Percentiles rank a stretch among this genome's conserved stretches.
Conservation (phyloP, 345 rosid species). For the Aethionema arabicum region DNA sequence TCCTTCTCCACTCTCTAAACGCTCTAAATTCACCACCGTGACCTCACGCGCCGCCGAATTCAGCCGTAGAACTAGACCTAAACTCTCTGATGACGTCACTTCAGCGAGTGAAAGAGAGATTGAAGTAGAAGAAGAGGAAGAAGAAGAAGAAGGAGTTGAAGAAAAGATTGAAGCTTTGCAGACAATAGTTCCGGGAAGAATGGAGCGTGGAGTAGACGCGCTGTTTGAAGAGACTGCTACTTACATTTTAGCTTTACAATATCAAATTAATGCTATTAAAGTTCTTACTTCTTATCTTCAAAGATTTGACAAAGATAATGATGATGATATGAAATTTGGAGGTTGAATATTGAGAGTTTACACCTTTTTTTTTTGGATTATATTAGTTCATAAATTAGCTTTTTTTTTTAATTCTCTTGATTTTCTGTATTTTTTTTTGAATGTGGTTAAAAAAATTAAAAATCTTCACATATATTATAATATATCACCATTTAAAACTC, state of each 20-base stretch:
- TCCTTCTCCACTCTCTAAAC: constrained; percentile 25
- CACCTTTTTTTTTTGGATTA: constrained; percentile 14
- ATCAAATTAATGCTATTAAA: constrained; percentile 60
- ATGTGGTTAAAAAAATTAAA: not conserved
- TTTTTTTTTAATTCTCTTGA: not conserved
- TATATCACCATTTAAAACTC: too few species aligned
- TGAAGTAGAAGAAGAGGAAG: constrained; percentile 32
- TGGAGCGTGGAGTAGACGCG: constrained; percentile 47
- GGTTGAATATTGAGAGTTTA: constrained; percentile 33
- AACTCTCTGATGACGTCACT: constrained; percentile 16
- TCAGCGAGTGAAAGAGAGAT: constrained; percentile 24
- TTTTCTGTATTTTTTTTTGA: not conserved
- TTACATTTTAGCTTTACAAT: constrained; percentile 58
- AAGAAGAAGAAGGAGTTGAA: constrained; percentile 43
- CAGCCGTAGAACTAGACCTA: constrained; percentile 27
- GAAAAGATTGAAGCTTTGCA: constrained; percentile 62
- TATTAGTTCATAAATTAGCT: constrained; percentile 26
- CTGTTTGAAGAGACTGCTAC: constrained; percentile 70
- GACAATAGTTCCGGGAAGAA: constrained; percentile 77
- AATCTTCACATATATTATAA: not conserved
- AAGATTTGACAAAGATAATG: constrained; percentile 48
- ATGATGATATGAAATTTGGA: constrained; percentile 45
- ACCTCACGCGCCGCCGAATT: constrained; percentile 10
- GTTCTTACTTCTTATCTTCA: constrained; percentile 49
- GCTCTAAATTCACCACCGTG: constrained; percentile 31